These are phyloP conservation scores for Pisolithus orientalis DNA, from an alignment of 768 basidiomycete genomes.

Conservation along the genomic window DNA sequence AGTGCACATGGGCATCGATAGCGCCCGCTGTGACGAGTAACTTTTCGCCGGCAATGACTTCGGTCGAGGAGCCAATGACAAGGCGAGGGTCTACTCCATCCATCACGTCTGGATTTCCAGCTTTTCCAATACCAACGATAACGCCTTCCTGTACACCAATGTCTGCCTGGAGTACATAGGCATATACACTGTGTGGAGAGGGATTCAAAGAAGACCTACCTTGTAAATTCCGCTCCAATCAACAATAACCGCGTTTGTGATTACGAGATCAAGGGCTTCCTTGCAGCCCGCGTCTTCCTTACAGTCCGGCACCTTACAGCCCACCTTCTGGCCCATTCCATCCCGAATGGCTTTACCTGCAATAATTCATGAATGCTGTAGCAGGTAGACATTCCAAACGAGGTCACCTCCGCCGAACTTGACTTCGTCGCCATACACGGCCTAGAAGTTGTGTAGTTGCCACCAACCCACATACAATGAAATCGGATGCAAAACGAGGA, in stretches of 20 bases:
- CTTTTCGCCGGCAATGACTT: slow-evolving; percentile 94
- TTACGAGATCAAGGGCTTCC: slow-evolving; percentile 82
- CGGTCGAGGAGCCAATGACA: slow-evolving; percentile 85
- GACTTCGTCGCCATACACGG: slow-evolving; percentile 91
- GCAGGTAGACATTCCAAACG: background rate
- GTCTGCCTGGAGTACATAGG: slow-evolving; percentile 61
- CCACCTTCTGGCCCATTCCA: slow-evolving; percentile 92
- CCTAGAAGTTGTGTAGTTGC: slow-evolving; percentile 32
- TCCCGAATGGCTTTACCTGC: slow-evolving; percentile 90
- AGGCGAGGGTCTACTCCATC: slow-evolving; percentile 64
- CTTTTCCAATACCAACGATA: slow-evolving; percentile 91
- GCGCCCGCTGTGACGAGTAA: slow-evolving; percentile 91
- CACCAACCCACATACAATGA: background rate
- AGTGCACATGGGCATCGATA: slow-evolving; percentile 89
- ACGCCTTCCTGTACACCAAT: slow-evolving; percentile 82
- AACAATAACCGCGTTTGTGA: slow-evolving; percentile 91
- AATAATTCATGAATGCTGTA: background rate
- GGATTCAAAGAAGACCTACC: slow-evolving; percentile 32
- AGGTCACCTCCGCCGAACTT: slow-evolving; percentile 90
- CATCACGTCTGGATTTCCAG: slow-evolving; percentile 95
- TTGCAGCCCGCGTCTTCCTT: slow-evolving; percentile 51
- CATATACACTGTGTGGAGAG: background rate
- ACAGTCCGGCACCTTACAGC: slow-evolving; percentile 51
- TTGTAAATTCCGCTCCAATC: slow-evolving; percentile 97
- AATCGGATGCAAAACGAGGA: background rate